Evolutionary conservation across 73 alveolate genomes (phyloP).

Genomic region (Paramecium pentaurelia): DNA sequence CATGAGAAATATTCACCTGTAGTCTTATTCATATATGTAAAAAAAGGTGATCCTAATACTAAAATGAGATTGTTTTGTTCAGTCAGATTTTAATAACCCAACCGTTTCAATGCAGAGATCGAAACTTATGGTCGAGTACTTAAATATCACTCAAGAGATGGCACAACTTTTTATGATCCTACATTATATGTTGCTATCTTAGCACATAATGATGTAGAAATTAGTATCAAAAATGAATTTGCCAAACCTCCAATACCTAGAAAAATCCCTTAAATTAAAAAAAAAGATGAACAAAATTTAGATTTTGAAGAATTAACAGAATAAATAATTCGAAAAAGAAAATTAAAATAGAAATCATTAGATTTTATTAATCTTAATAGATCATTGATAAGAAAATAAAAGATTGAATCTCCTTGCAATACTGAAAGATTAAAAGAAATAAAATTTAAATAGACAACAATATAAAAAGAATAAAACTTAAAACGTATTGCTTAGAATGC

Average conservation of each 20-base stretch:
- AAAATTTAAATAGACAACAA: not conserved
- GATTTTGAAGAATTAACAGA: not conserved
- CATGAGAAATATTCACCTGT: conserved; percentile 4
- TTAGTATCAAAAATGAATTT: not conserved
- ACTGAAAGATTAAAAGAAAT: conserved; percentile 9
- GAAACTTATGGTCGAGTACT: conserved; percentile 11
- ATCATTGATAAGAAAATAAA: not conserved
- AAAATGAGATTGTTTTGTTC: conserved; percentile 26
- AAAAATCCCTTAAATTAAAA: not conserved
- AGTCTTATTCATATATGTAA: not conserved
- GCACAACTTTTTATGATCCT: not conserved
- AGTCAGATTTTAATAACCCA: not conserved
- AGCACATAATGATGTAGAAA: not conserved
- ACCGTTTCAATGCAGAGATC: conserved; percentile 39
- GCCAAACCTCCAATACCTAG: not conserved
- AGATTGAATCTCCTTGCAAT: not conserved
- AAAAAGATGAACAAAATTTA: not conserved
- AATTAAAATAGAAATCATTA: not conserved
- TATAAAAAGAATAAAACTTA: not conserved
- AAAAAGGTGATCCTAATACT: not conserved
- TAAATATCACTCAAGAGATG: not conserved
- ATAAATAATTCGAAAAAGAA: not conserved
- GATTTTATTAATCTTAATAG: not conserved
- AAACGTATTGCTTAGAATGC: not conserved
- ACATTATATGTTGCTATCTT: not conserved